These are phyloP conservation scores for Zoysia pacifica DNA, from an alignment of 176 grass and related monocot species.

Conservation along the genomic window DNA sequence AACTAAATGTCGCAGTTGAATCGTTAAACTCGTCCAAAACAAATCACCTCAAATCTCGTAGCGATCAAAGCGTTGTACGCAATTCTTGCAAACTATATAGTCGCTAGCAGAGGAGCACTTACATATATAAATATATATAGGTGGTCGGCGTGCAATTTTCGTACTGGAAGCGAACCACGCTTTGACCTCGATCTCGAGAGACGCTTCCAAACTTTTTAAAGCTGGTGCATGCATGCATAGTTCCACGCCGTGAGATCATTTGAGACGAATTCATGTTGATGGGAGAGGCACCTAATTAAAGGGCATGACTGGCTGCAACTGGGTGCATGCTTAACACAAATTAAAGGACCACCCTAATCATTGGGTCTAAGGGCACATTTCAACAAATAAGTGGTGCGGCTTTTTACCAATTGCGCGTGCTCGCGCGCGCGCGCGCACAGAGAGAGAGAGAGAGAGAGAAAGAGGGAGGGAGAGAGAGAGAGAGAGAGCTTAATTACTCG, in stretches of 20 bases:
- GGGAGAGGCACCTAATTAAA: slow-evolving; percentile 17
- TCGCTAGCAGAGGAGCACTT: slow-evolving; percentile 16
- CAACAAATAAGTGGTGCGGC: slow-evolving; percentile 16
- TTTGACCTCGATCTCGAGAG: slow-evolving; percentile 32
- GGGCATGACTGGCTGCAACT: background rate
- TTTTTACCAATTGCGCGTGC: background rate
- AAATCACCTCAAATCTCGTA: background rate
- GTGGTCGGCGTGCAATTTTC: slow-evolving; percentile 22
- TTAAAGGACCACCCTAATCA: slow-evolving; percentile 12
- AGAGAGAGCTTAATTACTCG: slow-evolving; percentile 16
- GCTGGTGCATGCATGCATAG: slow-evolving; percentile 13
- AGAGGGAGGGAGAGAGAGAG: background rate
- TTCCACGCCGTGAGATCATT: slow-evolving; percentile 43
- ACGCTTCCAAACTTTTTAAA: slow-evolving; percentile 12
- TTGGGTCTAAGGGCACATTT: background rate
- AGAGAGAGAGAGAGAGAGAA: slow-evolving; percentile 21
- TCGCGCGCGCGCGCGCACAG: too few species aligned
- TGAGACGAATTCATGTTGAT: slow-evolving; percentile 38
- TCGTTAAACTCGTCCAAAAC: background rate
- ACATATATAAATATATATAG: background rate
- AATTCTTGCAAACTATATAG: background rate
- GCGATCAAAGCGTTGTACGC: background rate
- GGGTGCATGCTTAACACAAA: slow-evolving; percentile 17
- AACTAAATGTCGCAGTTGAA: background rate
- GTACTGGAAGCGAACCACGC: slow-evolving; percentile 19